Percentiles rank a stretch among this genome's conserved stretches.
These are phyloP conservation scores for Jackrogersella minutella DNA, from an alignment of 495 filamentous ascomycete species.

Conservation along the genomic window DNA sequence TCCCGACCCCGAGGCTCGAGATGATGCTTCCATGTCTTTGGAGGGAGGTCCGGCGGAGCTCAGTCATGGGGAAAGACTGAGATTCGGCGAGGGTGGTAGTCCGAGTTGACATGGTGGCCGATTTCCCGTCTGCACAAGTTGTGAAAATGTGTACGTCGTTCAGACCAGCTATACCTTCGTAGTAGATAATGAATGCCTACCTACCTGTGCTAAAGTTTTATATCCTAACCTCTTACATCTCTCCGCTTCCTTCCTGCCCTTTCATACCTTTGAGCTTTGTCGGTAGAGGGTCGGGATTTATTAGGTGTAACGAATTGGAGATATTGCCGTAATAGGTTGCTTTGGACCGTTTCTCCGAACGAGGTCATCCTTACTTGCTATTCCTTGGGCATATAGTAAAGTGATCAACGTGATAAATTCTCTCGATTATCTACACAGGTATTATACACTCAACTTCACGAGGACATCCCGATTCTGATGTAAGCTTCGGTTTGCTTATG, in stretches of 20 bases:
- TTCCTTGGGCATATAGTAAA: not conserved
- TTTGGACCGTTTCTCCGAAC: slow-evolving; percentile 12
- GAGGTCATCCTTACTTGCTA: not conserved
- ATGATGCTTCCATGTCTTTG: slow-evolving; percentile 43
- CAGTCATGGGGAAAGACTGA: slow-evolving; percentile 33
- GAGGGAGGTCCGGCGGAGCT: slow-evolving; percentile 23
- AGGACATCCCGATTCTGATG: not conserved
- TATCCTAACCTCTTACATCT: not conserved
- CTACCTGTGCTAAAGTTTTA: not conserved
- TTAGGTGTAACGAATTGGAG: slow-evolving; percentile 6
- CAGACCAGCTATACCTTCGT: no score
- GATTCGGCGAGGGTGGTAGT: slow-evolving; percentile 25
- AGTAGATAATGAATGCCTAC: not conserved
- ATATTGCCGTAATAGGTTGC: not conserved
- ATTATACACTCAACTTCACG: not conserved
- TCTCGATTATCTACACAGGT: not conserved
- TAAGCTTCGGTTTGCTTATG: not conserved
- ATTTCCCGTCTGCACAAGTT: not conserved
- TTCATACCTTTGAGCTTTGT: not conserved
- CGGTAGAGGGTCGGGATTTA: slow-evolving; percentile 23
- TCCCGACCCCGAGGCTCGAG: slow-evolving; percentile 55
- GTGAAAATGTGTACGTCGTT: no score
- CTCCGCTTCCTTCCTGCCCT: not conserved
- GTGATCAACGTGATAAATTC: not conserved
- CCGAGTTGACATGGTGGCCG: slow-evolving; percentile 29